phyloP scores from a whole-genome alignment of 2,329 filamentous ascomycete genomes.

The Colletotrichum sp. region DNA sequence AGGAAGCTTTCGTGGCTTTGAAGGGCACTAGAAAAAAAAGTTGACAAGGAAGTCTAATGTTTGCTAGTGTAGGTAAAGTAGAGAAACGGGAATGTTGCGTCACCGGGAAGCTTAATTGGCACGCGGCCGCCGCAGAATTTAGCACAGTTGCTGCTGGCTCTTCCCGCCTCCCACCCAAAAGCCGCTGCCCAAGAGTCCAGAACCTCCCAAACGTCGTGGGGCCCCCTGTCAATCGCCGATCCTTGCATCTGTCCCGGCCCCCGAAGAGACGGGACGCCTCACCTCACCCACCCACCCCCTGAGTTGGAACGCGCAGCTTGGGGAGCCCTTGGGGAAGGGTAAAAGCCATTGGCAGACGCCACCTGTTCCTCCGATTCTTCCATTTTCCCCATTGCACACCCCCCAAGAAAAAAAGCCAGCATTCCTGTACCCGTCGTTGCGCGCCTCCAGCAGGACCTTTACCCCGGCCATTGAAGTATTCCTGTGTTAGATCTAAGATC shows the following conservation, averaged over 20 bases:
- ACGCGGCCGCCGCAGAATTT: not conserved
- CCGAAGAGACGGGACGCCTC: not conserved
- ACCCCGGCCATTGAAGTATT: not conserved
- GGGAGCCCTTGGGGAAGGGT: not conserved
- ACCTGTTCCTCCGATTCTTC: conserved; percentile 15
- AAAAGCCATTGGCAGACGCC: conserved; percentile 8
- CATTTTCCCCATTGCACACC: conserved; percentile 11
- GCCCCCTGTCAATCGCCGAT: conserved; percentile 16
- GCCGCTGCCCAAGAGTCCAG: not conserved
- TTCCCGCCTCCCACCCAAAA: not conserved
- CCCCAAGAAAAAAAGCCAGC: not conserved
- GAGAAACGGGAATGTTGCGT: conserved; percentile 16
- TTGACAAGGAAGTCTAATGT: not conserved
- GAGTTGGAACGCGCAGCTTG: not conserved
- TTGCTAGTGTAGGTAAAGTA: not conserved
- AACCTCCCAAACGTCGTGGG: not conserved
- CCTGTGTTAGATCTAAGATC: not conserved
- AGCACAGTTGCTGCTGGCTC: not conserved
- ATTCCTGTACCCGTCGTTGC: not conserved
- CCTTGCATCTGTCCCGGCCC: conserved; percentile 15
- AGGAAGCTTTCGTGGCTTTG: not conserved
- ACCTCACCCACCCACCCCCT: not conserved
- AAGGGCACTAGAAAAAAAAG: not conserved
- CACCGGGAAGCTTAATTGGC: conserved; percentile 18
- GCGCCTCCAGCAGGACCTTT: not conserved